Evolutionary conservation across 164 flowering plant species (phyloP).

Genomic region (Vitis cinerea): DNA sequence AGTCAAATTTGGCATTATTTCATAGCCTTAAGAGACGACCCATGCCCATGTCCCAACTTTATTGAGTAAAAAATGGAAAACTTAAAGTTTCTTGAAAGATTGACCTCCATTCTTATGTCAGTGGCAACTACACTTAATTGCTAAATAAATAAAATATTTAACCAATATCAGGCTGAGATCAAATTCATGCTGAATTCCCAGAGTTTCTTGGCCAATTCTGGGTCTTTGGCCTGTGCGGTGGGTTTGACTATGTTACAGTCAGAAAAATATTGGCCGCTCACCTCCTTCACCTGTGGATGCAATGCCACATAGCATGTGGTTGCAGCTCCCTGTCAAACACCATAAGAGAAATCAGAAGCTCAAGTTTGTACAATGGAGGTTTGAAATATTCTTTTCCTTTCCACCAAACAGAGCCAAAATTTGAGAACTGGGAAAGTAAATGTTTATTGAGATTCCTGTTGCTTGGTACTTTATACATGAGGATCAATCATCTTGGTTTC

Average conservation of each 20-base stretch:
- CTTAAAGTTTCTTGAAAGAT: too few species aligned
- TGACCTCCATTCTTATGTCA: too few species aligned
- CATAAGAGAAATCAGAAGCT: too few species aligned
- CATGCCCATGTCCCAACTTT: too few species aligned
- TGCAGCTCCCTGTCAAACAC: conserved; percentile 34
- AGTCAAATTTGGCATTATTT: too few species aligned
- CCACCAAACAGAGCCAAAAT: background rate
- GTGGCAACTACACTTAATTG: too few species aligned
- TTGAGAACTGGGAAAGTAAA: too few species aligned
- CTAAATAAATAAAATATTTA: too few species aligned
- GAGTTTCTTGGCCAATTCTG: conserved; percentile 31
- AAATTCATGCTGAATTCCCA: conserved; percentile 43
- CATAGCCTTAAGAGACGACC: too few species aligned
- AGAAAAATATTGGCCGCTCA: conserved; percentile 34
- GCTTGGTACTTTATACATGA: background rate
- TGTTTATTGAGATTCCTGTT: too few species aligned
- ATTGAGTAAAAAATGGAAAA: too few species aligned
- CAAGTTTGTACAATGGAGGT: background rate
- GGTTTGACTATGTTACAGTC: conserved; percentile 33
- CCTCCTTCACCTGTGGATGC: conserved; percentile 34
- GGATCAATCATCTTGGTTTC: background rate
- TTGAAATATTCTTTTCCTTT: background rate
- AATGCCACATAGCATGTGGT: conserved; percentile 45
- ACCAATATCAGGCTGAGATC: background rate
- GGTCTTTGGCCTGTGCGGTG: conserved; percentile 12